Evolutionary conservation across 176 grass and related monocot genomes (phyloP).

Genomic region (Carex cristatella): DNA sequence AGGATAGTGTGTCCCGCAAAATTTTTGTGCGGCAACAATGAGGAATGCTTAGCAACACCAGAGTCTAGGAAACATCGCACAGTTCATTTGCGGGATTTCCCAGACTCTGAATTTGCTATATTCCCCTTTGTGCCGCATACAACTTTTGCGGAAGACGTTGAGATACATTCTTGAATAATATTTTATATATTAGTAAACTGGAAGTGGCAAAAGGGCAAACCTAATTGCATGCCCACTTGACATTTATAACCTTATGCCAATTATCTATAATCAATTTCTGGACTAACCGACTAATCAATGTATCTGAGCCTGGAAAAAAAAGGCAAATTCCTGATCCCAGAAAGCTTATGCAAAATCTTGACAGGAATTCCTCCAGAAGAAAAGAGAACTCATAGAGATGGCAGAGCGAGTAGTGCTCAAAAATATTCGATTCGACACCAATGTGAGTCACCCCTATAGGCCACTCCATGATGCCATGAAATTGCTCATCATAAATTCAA

Average conservation of each 20-base stretch:
- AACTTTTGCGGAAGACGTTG: background rate
- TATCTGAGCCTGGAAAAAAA: background rate
- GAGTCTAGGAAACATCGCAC: background rate
- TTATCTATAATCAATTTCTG: background rate
- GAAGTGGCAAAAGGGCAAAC: background rate
- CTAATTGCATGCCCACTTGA: background rate
- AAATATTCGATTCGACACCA: conserved; percentile 69
- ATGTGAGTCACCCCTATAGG: conserved; percentile 72
- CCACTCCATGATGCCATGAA: conserved; percentile 63
- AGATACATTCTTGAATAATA: background rate
- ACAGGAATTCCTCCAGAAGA: conserved; percentile 58
- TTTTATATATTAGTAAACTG: background rate
- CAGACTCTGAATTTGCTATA: background rate
- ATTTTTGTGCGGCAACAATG: background rate
- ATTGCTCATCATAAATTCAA: conserved; percentile 50
- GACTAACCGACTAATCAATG: background rate
- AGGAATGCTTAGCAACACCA: background rate
- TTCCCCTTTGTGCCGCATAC: background rate
- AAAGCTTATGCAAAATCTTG: background rate
- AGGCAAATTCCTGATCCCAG: background rate
- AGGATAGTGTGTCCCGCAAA: background rate
- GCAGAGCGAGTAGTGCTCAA: conserved; percentile 63
- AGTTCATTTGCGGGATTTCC: background rate
- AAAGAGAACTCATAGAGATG: conserved; percentile 54
- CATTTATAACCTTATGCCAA: conserved; percentile 16